phyloP scores from a whole-genome alignment of 2,329 filamentous ascomycete genomes.

The Talaromyces sp. region DNA sequence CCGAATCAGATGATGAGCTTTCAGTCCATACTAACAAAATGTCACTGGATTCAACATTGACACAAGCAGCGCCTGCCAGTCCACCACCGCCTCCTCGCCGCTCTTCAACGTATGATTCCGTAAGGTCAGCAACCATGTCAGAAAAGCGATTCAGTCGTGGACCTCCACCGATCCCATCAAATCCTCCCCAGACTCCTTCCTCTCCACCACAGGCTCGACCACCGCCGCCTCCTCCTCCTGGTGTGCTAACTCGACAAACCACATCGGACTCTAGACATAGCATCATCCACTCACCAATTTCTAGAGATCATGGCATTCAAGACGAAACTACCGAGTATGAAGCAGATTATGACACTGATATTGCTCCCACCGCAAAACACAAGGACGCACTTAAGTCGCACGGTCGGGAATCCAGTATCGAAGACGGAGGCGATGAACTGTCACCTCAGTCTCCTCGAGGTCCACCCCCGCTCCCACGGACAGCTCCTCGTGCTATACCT shows the following conservation, averaged over 20 bases:
- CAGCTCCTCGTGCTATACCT: conserved; percentile 60
- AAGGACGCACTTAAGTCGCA: conserved; percentile 90
- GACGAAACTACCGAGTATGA: conserved; percentile 92
- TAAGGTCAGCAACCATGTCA: conserved; percentile 32
- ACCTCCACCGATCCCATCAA: conserved; percentile 42
- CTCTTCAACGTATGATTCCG: conserved; percentile 38
- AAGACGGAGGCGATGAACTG: conserved; percentile 62
- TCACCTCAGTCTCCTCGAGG: conserved; percentile 50
- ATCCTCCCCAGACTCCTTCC: conserved; percentile 35
- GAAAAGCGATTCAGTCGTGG: conserved; percentile 47
- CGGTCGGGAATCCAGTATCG: conserved; percentile 71
- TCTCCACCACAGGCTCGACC: conserved; percentile 57
- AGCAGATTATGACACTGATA: conserved; percentile 96
- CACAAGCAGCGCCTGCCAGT: conserved; percentile 39
- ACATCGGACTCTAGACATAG: conserved; percentile 54
- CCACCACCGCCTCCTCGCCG: conserved; percentile 30
- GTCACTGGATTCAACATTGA: conserved; percentile 43
- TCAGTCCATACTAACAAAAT: conserved; percentile 54
- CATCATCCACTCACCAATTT: conserved; percentile 23
- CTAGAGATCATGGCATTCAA: conserved; percentile 60
- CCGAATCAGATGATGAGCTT: conserved; percentile 85
- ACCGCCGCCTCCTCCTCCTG: conserved; percentile 63
- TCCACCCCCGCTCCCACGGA: conserved; percentile 48
- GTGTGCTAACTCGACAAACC: conserved; percentile 56
- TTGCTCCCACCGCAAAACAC: conserved; percentile 87